phyloP scores from a whole-genome alignment of 805 yeast genomes.

The Metschnikowia shivogae region DNA sequence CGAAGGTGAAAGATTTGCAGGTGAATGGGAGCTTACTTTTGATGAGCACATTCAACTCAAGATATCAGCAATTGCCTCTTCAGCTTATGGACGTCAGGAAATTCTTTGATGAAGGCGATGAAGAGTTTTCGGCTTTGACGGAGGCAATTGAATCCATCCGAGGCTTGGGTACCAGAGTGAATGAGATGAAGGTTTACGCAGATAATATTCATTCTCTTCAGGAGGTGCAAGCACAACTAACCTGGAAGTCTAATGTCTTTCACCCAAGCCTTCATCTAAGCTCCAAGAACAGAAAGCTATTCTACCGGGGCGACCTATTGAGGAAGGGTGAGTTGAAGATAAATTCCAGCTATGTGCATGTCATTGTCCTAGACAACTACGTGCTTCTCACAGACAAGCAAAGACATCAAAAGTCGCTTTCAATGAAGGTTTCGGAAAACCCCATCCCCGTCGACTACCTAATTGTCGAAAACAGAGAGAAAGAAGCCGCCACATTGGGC shows the following conservation, averaged over 20 bases:
- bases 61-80: slow-evolving; percentile 52
- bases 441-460: slow-evolving; percentile 62
- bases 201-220: slow-evolving; percentile 54
- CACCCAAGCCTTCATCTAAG: slow-evolving; percentile 38
- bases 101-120: slow-evolving; percentile 35
- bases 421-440: slow-evolving; percentile 30
- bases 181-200: slow-evolving; percentile 58
- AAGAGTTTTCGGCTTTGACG: slow-evolving; percentile 49
- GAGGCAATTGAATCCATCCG: slow-evolving; percentile 54
- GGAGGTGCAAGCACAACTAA: slow-evolving; percentile 48
- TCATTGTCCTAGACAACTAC: slow-evolving; percentile 68
- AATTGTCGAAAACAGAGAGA: slow-evolving; percentile 39
- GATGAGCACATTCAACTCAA: slow-evolving; percentile 40
- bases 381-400: slow-evolving; percentile 59
- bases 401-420: slow-evolving; percentile 34
- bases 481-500: slow-evolving; percentile 7
- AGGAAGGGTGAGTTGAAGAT: slow-evolving; percentile 64
- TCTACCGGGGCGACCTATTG: slow-evolving; percentile 54
- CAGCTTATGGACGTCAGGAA: slow-evolving; percentile 58
- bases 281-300: slow-evolving; percentile 52
- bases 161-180: slow-evolving; percentile 53
- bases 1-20: slow-evolving; percentile 43
- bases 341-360: slow-evolving; percentile 46
- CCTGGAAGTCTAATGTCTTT: slow-evolving; percentile 45
- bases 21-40: slow-evolving; percentile 39